A percentile compares a stretch with the other conserved stretches of the same genome.
Conservation (phyloP, 352 stramenopile genomes). For the Phytopythium boreale region DNA sequence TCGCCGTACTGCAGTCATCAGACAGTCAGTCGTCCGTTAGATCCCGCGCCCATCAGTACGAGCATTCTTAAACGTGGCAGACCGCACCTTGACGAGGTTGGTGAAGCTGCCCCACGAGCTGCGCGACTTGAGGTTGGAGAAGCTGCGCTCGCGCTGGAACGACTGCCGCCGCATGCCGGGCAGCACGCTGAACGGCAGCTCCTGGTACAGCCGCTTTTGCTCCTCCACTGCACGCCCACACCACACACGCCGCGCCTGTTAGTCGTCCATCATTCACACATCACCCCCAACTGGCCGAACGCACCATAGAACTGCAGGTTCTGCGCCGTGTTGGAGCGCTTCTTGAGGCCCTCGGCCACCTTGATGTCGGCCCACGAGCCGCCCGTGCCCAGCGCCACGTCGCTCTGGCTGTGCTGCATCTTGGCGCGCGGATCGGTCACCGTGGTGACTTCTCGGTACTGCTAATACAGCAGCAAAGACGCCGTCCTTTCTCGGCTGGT, state of each 20-base stretch:
- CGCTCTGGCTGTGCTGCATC: slow-evolving; percentile 74
- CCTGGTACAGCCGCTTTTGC: slow-evolving; percentile 70
- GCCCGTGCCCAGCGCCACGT: slow-evolving; percentile 57
- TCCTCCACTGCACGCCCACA: slow-evolving; percentile 43
- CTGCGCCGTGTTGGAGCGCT: slow-evolving; percentile 75
- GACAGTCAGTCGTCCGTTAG: neutral
- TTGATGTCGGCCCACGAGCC: slow-evolving; percentile 70
- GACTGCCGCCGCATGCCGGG: slow-evolving; percentile 68
- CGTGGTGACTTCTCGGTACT: too few species aligned
- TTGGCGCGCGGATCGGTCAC: slow-evolving; percentile 5
- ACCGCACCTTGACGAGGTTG: slow-evolving; percentile 34
- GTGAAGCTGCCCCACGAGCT: slow-evolving; percentile 57
- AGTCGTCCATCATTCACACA: neutral
- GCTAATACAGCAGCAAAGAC: too few species aligned
- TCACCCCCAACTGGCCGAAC: neutral
- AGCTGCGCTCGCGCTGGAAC: slow-evolving; percentile 71
- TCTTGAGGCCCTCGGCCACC: slow-evolving; percentile 62
- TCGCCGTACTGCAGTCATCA: slow-evolving; percentile 40
- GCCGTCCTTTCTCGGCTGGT: neutral
- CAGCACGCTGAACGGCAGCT: slow-evolving; percentile 69
- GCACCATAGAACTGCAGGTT: slow-evolving; percentile 79
- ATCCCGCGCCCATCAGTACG: neutral
- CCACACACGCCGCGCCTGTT: neutral
- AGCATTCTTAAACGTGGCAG: too few species aligned
- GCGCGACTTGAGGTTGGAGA: slow-evolving; percentile 60